Base-by-base conservation (phyloP, 805 yeast species). In the Yamadazyma olivae region DNA sequence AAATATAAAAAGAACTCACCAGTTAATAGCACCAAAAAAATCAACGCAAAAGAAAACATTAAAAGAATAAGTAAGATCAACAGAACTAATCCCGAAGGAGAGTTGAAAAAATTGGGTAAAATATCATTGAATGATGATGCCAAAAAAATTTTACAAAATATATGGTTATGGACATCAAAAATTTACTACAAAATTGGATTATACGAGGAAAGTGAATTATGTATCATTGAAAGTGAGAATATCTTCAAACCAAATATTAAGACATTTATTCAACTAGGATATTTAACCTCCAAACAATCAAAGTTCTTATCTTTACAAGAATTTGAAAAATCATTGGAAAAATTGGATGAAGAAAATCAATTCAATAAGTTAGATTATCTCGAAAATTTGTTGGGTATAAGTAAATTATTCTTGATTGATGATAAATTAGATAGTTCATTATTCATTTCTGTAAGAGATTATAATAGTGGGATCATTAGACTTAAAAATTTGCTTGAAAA, bases 121-220 rank as follows among this genome's bases (percentile, higher is more conserved):
- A 27, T 30, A 3, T 15, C 24, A 5, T 31, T 43, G 8, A 18
- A 26, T 17, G 39, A 34, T 7, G 43, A 39, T 10, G 40, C 41
- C 10, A 59, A 63, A 30, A 54, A 48, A 17, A 49, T 77, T 7
- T 52, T 80, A 30, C 87, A 81, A 48, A 67, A 69, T 22, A 51
- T 86, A 17, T 89, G 96, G 96, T 54, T 89, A 33, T 77, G 88
- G 75, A 71, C 86, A 0, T 71, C 88, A 0, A 70, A 72, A 24
- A 60, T 87, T 18, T 88, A 86, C 52, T 61, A 74, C 48, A 73
- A 75, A 40, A 69, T 74, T 5, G 79, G 75, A 1, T 56, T 75
- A 26, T 44, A 61, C 1, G 70, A 64, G 2, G 95, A 87, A 35
- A 78, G 90, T 1, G 79, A 79, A 48, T 79, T 74, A 39, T 82